Evolutionary conservation across 805 yeast genomes (phyloP).

Genomic region (Kodamaea neixiangensis): DNA sequence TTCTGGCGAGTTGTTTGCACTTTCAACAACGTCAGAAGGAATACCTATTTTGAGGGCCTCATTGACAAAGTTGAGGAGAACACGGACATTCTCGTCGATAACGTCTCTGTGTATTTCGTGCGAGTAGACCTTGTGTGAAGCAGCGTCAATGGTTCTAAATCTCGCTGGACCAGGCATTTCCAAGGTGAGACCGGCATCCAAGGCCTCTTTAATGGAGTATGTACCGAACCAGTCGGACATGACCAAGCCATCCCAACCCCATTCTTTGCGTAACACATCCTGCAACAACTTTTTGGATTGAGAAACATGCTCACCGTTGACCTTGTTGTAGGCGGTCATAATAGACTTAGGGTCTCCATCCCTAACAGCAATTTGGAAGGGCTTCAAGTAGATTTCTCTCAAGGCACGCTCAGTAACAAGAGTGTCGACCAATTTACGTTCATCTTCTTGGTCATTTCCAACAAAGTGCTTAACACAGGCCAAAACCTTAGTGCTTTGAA

Average conservation of each 20-base stretch:
- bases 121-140: conserved; percentile 43
- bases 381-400: conserved; percentile 63
- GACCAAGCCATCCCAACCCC: conserved; percentile 56
- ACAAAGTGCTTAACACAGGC: conserved; percentile 65
- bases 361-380: conserved; percentile 61
- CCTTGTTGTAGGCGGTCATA: conserved; percentile 65
- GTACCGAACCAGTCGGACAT: conserved; percentile 70
- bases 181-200: conserved; percentile 58
- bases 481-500: conserved; percentile 50
- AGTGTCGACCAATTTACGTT: conserved; percentile 50
- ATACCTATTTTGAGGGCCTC: conserved; percentile 43
- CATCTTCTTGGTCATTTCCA: conserved; percentile 62
- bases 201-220: conserved; percentile 47
- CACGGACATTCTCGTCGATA: conserved; percentile 50
- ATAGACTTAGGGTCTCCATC: conserved; percentile 52
- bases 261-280: conserved; percentile 53
- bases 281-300: conserved; percentile 45
- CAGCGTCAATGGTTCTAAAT: conserved; percentile 43
- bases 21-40: conserved; percentile 36
- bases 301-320: conserved; percentile 61
- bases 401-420: conserved; percentile 59
- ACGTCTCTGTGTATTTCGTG: conserved; percentile 42
- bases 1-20: conserved; percentile 43
- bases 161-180: conserved; percentile 71
- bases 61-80: conserved; percentile 50